Evolutionary conservation across 352 stramenopile genomes (phyloP).

Genomic region (Hyphochytrium catenoides): DNA sequence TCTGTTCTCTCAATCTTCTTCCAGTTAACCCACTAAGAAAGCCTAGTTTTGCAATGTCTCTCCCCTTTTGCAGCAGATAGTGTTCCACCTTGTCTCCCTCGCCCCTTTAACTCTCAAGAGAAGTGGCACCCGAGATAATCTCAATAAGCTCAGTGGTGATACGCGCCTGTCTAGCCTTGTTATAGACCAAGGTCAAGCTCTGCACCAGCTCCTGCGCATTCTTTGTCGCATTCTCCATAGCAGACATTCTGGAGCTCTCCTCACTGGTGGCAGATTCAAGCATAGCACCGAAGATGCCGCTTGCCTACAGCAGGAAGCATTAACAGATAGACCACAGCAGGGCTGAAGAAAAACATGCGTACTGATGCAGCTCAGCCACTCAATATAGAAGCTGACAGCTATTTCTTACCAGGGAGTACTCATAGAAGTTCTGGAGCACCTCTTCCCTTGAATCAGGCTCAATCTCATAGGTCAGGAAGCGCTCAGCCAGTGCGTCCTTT

Average conservation of each 20-base stretch:
- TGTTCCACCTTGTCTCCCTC: too few species aligned
- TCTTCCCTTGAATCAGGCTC: conserved; percentile 94
- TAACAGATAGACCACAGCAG: too few species aligned
- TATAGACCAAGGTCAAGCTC: conserved; percentile 62
- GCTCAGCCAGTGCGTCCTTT: conserved; percentile 9
- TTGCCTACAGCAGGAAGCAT: conserved; percentile 45
- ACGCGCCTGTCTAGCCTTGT: conserved; percentile 75
- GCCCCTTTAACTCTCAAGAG: conserved; percentile 71
- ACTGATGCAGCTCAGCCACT: too few species aligned
- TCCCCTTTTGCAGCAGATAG: too few species aligned
- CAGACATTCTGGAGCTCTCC: conserved; percentile 93
- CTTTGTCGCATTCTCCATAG: conserved; percentile 97
- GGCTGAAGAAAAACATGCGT: too few species aligned
- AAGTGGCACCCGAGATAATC: conserved; percentile 92
- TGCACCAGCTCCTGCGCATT: conserved; percentile 96
- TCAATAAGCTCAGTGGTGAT: conserved; percentile 95
- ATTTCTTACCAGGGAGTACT: conserved; percentile 72
- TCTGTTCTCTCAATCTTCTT: too few species aligned
- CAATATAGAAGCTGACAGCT: too few species aligned
- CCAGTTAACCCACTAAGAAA: too few species aligned
- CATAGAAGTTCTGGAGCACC: conserved; percentile 84
- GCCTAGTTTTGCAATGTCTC: too few species aligned
- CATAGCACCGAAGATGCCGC: conserved; percentile 79
- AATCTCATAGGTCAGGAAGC: conserved; percentile 81
- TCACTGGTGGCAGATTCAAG: conserved; percentile 94